Evolutionary conservation across 768 basidiomycete species (phyloP), one percentile per base, ranked within the genome.

Genomic region (Fibroporia radiculosa): DNA sequence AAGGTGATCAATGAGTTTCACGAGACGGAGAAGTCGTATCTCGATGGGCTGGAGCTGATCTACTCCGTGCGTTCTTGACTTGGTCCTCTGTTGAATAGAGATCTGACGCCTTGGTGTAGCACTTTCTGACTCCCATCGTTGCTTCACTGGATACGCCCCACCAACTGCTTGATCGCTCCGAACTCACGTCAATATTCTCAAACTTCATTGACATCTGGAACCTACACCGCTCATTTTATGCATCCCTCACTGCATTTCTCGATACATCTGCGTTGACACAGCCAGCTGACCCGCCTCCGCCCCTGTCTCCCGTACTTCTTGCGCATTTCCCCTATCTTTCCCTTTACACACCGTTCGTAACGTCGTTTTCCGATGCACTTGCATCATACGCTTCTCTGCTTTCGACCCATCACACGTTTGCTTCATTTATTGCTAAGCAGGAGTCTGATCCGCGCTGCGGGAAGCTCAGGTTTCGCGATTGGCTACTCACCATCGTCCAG

Each of bases 181-280:
- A 79, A 35, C 73, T 92, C 46, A 84, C 81, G 1, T 72, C 79
- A 11, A 69, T 91, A 27, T 93, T 93, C 62, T 84, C 84, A 50
- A 91, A 91, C 61, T 90, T 92, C 51, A 82, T 90, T 57, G 89
- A 92, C 62, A 91, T 93, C 26, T 90, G 84, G 89, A 91, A 89
- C 55, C 71, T 89, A 33, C 87, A 90, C 63, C 83, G 76, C 41
- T 76, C 83, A 2, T 83, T 90, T 63, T 78, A 80, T 47, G 66
- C 74, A 5, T 74, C 80, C 2, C 70, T 90, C 23, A 70, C 75
- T 6, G 61, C 65, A 32, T 66, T 75, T 39, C 53, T 71, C 47
- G 71, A 52, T 52, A 26, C 56, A 55, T 54, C 61, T 41, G 37
- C 58, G 8, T 48, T 50, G 22, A 12, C 49, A 47, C 37, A 44